Evolutionary conservation across 139 green algal species (phyloP).

Genomic region (Chlorella vulgaris): DNA sequence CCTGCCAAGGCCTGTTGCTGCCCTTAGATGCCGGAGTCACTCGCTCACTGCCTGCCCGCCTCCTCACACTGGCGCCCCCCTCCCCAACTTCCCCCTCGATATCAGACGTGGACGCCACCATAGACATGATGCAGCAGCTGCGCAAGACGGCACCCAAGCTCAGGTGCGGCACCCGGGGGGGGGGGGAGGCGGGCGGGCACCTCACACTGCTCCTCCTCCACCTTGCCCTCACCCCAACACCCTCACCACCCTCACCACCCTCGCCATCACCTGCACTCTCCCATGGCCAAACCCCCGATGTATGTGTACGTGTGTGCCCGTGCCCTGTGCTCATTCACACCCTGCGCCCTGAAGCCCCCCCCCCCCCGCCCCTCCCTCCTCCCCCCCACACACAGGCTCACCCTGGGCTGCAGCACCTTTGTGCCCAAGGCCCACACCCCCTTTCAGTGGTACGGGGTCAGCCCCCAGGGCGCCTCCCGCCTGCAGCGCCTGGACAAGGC

Average conservation of each 20-base stretch:
- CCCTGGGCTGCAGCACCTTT: slow-evolving; percentile 61
- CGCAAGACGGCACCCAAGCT: slow-evolving; percentile 20
- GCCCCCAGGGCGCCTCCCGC: slow-evolving; percentile 36
- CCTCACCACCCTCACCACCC: no score
- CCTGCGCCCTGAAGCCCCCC: no score
- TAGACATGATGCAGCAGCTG: slow-evolving; percentile 55
- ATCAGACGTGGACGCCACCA: slow-evolving; percentile 54
- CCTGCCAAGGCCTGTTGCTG: no score
- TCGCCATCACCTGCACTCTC: no score
- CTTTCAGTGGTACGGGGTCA: slow-evolving; percentile 59
- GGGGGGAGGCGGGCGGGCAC: not conserved
- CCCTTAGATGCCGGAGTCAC: no score
- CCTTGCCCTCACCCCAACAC: no score
- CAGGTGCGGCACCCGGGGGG: not conserved
- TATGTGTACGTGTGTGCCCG: not conserved
- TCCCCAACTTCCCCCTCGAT: not conserved
- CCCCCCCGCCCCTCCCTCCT: no score
- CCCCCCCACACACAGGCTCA: slow-evolving; percentile 40
- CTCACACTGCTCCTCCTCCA: not conserved
- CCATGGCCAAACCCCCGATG: no score
- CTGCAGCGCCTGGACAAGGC: slow-evolving; percentile 45
- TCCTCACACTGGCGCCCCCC: no score
- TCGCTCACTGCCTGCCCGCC: no score
- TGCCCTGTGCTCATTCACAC: no score
- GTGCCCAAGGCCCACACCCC: slow-evolving; percentile 64